These are phyloP conservation scores for Helicostylum pulchrum DNA, from an alignment of 192 early-diverging fungal genomes.

Conservation along the genomic window DNA sequence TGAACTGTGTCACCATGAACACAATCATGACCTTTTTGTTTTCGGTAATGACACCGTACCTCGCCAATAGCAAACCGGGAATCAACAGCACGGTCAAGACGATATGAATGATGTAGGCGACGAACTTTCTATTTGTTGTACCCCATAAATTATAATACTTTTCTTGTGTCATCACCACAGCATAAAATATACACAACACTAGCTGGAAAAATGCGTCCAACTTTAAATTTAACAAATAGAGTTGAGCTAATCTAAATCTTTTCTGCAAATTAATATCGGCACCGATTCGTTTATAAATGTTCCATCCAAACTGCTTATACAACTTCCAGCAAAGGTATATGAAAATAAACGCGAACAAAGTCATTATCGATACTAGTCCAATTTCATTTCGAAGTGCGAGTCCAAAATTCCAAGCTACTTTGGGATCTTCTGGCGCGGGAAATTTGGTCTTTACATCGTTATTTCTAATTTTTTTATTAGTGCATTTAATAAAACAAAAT, in stretches of 20 bases:
- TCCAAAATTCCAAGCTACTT: conserved; percentile 26
- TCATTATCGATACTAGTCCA: conserved; percentile 18
- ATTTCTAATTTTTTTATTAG: conserved; percentile 22
- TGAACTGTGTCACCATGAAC: conserved; percentile 2
- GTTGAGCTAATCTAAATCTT: conserved; percentile 1
- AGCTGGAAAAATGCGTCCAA: conserved; percentile 23
- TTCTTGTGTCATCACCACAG: conserved; percentile 18
- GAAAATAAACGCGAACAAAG: conserved; percentile 18
- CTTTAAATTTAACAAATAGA: conserved; percentile 24
- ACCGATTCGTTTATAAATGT: conserved; percentile 64
- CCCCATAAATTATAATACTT: conserved; percentile 5
- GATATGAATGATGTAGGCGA: conserved; percentile 21
- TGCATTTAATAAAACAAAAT: background rate
- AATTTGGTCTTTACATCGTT: conserved; percentile 26
- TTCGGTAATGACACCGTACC: conserved; percentile 21
- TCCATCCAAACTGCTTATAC: conserved; percentile 47
- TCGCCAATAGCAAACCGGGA: conserved; percentile 15
- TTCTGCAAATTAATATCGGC: conserved; percentile 52
- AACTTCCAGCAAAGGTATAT: conserved; percentile 24
- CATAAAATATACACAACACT: conserved; percentile 18
- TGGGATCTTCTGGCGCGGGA: conserved; percentile 24
- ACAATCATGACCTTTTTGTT: conserved; percentile 11
- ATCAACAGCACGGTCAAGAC: conserved; percentile 17
- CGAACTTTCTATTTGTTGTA: background rate
- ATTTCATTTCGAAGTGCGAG: conserved; percentile 32